These are phyloP conservation scores for Colletotrichum abscissum DNA, from an alignment of 2,329 filamentous ascomycete species.

Conservation along the genomic window DNA sequence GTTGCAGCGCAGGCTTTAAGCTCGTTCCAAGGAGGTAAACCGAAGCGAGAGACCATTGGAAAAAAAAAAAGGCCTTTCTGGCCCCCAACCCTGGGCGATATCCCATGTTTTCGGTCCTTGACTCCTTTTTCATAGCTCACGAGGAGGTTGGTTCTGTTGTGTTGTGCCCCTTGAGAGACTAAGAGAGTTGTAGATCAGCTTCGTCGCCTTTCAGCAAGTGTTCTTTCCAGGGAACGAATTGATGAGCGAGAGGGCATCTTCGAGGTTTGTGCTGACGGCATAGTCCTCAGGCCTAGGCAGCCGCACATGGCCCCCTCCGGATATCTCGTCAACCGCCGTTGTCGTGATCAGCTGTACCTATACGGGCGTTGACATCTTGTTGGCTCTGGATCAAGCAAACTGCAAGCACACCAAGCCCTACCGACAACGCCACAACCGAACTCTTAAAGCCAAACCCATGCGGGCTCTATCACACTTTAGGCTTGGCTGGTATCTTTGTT, in stretches of 20 bases:
- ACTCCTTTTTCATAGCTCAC: not conserved
- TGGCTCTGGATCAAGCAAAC: not conserved
- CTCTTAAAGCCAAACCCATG: conserved; percentile 1
- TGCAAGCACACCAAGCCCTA: conserved; percentile 6
- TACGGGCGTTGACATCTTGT: not conserved
- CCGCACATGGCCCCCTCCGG: not conserved
- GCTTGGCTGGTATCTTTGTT: not conserved
- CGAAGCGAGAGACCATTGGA: not conserved
- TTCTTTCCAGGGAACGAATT: not conserved
- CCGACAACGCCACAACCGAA: conserved; percentile 15
- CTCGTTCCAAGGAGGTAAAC: conserved; percentile 10
- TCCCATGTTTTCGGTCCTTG: not conserved
- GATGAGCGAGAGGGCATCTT: not conserved
- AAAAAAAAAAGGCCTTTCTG: not conserved
- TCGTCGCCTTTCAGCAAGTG: not conserved
- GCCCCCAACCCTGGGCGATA: not conserved
- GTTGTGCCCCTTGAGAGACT: not conserved
- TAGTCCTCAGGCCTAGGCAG: not conserved
- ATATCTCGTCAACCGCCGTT: not conserved
- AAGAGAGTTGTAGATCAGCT: not conserved
- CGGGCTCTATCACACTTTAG: not conserved
- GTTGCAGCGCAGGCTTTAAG: conserved; percentile 3
- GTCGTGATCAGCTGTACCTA: not conserved
- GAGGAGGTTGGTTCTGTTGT: conserved; percentile 1
- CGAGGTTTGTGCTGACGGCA: not conserved